phyloP scores from a whole-genome alignment of 2,329 filamentous ascomycete genomes.

The Penicillium sp. region DNA sequence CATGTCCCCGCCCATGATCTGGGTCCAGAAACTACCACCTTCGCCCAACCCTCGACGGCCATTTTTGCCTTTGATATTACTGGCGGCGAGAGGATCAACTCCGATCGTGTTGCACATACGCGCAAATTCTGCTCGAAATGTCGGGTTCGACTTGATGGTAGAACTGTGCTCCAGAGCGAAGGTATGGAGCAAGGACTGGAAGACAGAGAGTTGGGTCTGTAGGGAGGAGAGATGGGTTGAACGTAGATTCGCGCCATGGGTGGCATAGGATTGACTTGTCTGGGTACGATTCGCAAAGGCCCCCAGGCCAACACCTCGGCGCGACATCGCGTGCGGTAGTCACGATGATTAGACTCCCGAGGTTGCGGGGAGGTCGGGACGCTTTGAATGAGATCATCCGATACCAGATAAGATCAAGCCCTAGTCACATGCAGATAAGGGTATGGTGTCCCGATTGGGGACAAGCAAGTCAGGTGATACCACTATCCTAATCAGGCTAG shows the following conservation, averaged over 20 bases:
- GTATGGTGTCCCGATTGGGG: background rate
- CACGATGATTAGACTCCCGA: background rate
- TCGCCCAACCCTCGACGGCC: conserved; percentile 42
- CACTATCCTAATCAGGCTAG: conserved; percentile 21
- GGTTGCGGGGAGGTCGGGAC: conserved; percentile 1
- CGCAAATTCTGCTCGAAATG: conserved; percentile 92
- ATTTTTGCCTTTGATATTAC: conserved; percentile 48
- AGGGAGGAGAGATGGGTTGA: conserved; percentile 77
- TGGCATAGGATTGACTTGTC: conserved; percentile 81
- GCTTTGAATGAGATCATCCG: conserved; percentile 20
- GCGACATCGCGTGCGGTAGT: conserved; percentile 36
- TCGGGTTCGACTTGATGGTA: conserved; percentile 91
- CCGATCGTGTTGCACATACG: conserved; percentile 98
- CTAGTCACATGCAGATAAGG: conserved; percentile 21
- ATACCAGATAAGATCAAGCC: conserved; percentile 14
- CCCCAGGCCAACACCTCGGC: conserved; percentile 72
- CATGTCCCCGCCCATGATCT: conserved; percentile 82
- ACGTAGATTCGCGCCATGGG: conserved; percentile 81
- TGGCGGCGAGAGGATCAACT: conserved; percentile 82
- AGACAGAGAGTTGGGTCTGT: conserved; percentile 88
- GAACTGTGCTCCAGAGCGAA: conserved; percentile 92
- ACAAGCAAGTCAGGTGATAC: conserved; percentile 1
- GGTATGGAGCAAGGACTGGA: conserved; percentile 89
- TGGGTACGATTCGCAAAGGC: conserved; percentile 82
- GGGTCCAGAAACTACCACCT: conserved; percentile 76